Conservation (phyloP, 2,329 filamentous ascomycete genomes). For the Pseudocercospora vitis region DNA sequence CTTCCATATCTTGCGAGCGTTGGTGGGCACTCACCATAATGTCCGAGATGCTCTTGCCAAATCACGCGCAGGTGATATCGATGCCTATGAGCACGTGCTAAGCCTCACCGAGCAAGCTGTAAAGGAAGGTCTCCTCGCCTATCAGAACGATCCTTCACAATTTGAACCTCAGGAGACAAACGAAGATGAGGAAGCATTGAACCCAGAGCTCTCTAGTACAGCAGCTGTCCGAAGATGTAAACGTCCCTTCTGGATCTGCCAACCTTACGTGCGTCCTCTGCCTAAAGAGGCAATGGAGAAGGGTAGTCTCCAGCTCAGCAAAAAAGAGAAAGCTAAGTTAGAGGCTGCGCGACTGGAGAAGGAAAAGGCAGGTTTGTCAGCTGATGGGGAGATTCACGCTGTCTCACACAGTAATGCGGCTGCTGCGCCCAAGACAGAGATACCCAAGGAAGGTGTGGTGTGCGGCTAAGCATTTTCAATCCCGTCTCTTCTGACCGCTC, state of each 20-base stretch:
- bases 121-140: conserved; percentile 70
- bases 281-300: conserved; percentile 71
- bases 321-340: conserved; percentile 35
- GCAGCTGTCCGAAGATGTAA: conserved; percentile 71
- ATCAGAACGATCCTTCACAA: conserved; percentile 47
- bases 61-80: conserved; percentile 67
- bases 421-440: conserved; percentile 33
- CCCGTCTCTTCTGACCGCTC: not conserved
- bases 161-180: conserved; percentile 32
- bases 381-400: conserved; percentile 34
- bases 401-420: not conserved
- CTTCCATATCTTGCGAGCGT: conserved; percentile 83
- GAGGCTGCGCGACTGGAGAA: conserved; percentile 31
- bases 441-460: conserved; percentile 48
- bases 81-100: conserved; percentile 74
- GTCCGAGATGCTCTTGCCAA: conserved; percentile 81
- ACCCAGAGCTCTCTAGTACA: conserved; percentile 39
- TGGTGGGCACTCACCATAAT: conserved; percentile 77
- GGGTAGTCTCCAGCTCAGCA: conserved; percentile 37
- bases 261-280: conserved; percentile 81
- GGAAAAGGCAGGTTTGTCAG: conserved; percentile 28
- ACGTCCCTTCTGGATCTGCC: conserved; percentile 85
- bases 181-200: conserved; percentile 25
- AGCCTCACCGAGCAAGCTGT: conserved; percentile 72
- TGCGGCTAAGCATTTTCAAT: conserved; percentile 38